Conservation (phyloP, 2,329 filamentous ascomycete species). For the Microdochium nivale region DNA sequence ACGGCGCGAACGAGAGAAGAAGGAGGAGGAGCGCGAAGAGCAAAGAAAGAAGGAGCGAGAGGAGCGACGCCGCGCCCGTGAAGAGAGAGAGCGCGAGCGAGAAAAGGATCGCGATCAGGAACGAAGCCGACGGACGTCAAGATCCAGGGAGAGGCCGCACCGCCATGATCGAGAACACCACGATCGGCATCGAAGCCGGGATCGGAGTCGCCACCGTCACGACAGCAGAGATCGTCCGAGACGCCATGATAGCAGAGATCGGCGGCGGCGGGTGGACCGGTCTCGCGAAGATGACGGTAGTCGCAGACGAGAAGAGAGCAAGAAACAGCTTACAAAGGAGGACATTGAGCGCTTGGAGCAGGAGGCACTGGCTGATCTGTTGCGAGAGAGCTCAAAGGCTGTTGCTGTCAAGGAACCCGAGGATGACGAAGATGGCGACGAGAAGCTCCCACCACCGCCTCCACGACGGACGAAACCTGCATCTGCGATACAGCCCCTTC, state of each 20-base stretch:
- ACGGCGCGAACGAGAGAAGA: conserved; percentile 29
- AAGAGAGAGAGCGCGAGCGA: conserved; percentile 24
- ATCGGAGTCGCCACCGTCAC: conserved; percentile 16
- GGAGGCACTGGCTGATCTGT: conserved; percentile 47
- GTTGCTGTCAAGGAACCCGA: conserved; percentile 37
- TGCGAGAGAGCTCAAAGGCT: conserved; percentile 48
- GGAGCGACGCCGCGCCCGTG: conserved; percentile 34
- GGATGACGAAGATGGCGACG: conserved; percentile 39
- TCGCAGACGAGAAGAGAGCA: conserved; percentile 31
- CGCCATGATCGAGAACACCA: conserved; percentile 19
- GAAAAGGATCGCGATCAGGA: conserved; percentile 26
- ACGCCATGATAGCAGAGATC: conserved; percentile 18
- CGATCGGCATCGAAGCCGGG: conserved; percentile 19
- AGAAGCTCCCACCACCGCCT: conserved; percentile 41
- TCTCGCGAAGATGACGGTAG: conserved; percentile 26
- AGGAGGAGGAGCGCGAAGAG: conserved; percentile 24
- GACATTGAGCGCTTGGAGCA: conserved; percentile 49
- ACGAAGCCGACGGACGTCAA: conserved; percentile 29
- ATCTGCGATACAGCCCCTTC: conserved; percentile 51
- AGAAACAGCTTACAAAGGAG: conserved; percentile 48
- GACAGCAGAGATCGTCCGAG: neutral
- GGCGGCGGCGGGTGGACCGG: conserved; percentile 21
- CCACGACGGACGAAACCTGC: conserved; percentile 41
- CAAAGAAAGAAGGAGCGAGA: conserved; percentile 46
- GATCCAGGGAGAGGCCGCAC: conserved; percentile 20